A percentile compares a stretch with the other conserved stretches of the same genome.
These are phyloP conservation scores for Groenewaldozyma sp. DNA, from an alignment of 1,139 yeast species.

Conservation along the genomic window DNA sequence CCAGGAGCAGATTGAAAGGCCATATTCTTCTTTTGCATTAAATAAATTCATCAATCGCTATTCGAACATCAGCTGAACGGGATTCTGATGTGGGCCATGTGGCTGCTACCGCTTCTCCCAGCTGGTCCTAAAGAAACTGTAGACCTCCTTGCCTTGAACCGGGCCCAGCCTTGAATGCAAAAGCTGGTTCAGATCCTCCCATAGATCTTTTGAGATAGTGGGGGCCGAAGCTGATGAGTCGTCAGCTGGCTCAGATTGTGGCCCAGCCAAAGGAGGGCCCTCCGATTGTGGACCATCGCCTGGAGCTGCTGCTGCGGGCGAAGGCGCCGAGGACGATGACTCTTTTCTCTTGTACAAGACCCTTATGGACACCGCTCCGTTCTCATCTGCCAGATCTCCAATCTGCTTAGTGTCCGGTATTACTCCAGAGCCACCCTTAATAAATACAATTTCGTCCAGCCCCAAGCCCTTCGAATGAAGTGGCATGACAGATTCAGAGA, in stretches of 20 bases:
- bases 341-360: constrained; percentile 3
- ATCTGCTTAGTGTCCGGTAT: constrained; percentile 2
- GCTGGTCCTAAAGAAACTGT: no score
- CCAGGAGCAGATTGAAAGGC: no score
- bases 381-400: constrained; percentile 5
- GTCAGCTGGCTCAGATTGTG: constrained; percentile 10
- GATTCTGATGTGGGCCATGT: no score
- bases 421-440: neutral
- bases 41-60: no score
- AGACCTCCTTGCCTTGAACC: constrained; percentile 6
- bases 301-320: constrained; percentile 2
- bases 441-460: neutral
- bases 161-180: constrained; percentile 6
- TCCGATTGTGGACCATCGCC: constrained; percentile 4
- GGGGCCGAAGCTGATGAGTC: no score
- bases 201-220: no score
- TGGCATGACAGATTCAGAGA: constrained; percentile 23
- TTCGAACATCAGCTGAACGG: no score
- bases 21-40: no score
- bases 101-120: no score
- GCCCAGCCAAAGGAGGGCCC: no score
- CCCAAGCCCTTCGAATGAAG: constrained; percentile 4
- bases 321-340: neutral
- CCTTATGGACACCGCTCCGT: constrained; percentile 8
- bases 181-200: constrained; percentile 8